A percentile compares a stretch with the other conserved stretches of the same genome.
phyloP scores from a whole-genome alignment of 257 asterid genomes.

The Verbena officinalis region DNA sequence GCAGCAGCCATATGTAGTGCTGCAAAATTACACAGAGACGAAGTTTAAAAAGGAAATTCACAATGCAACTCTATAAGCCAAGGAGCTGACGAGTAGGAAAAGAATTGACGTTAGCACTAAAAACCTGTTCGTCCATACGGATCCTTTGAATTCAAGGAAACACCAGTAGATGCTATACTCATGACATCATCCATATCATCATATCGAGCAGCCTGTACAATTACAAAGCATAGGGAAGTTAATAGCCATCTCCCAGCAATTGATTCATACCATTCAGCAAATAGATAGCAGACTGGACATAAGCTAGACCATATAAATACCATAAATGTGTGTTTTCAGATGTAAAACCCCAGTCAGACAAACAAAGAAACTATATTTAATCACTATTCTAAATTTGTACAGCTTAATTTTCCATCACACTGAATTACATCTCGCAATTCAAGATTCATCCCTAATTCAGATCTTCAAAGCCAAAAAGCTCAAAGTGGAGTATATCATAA shows the following conservation, averaged over 20 bases:
- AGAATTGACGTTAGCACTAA: not conserved
- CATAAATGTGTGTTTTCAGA: too few species aligned
- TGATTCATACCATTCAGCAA: not conserved
- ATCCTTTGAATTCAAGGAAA: constrained; percentile 57
- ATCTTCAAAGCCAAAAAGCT: not conserved
- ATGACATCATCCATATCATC: constrained; percentile 55
- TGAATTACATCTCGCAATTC: too few species aligned
- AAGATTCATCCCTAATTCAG: not conserved
- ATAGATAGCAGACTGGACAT: not conserved
- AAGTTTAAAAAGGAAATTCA: not conserved
- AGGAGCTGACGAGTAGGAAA: not conserved
- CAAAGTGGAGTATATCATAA: not conserved
- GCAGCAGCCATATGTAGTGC: constrained; percentile 99
- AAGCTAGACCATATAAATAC: not conserved
- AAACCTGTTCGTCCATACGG: constrained; percentile 65
- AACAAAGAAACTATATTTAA: not conserved
- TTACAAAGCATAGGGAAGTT: constrained; percentile 3
- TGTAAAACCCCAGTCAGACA: too few species aligned
- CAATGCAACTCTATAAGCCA: not conserved
- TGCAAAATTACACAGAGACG: constrained; percentile 41
- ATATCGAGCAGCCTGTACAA: constrained; percentile 63
- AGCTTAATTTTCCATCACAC: not conserved
- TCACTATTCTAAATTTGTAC: not conserved
- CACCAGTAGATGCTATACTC: constrained; percentile 50
- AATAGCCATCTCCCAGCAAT: not conserved